phyloP scores from a whole-genome alignment of 306 rosid species.

The Pueraria montana region DNA sequence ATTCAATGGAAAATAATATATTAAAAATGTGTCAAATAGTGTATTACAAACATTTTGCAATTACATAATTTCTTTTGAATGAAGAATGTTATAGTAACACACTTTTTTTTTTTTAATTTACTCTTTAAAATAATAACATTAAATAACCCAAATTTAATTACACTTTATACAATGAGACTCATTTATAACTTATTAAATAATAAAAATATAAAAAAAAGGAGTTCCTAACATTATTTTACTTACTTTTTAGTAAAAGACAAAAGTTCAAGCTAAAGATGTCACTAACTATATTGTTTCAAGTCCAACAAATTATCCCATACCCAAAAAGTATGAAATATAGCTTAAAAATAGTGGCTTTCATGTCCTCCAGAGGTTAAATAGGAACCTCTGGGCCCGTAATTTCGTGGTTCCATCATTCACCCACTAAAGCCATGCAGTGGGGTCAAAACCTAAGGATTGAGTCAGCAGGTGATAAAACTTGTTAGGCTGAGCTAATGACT shows the following conservation, averaged over 20 bases:
- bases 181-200: neutral
- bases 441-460: slow-evolving; percentile 39
- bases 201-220: neutral
- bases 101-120: neutral
- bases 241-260: slow-evolving; percentile 28
- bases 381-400: slow-evolving; percentile 43
- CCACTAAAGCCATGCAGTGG: slow-evolving; percentile 8
- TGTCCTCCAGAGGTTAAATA: slow-evolving; percentile 3
- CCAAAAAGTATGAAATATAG: neutral
- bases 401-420: slow-evolving; percentile 39
- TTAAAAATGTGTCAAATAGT: neutral
- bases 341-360: slow-evolving; percentile 6
- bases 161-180: neutral
- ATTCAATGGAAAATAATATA: neutral
- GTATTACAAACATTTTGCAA: neutral
- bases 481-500: neutral
- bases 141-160: neutral
- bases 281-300: neutral
- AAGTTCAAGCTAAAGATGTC: slow-evolving; percentile 30
- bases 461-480: neutral
- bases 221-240: neutral
- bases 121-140: neutral
- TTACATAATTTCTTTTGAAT: neutral
- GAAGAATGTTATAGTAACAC: neutral
- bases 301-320: slow-evolving; percentile 9